Base-by-base conservation (phyloP, 257 asterid species). In the Datura wrightii region DNA sequence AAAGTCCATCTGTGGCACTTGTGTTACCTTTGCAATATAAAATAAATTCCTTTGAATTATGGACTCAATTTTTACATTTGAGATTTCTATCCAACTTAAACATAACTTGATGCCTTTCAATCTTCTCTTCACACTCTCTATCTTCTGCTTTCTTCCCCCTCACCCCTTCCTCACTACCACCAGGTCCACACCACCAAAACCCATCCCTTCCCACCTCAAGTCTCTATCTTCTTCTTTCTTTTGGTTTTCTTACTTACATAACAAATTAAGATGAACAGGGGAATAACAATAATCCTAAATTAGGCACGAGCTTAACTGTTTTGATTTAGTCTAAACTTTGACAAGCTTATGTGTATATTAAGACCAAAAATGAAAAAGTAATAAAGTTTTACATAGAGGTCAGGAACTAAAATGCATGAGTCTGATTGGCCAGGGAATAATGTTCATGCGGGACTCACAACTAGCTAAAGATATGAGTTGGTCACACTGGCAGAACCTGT, bases 31-130 rank as follows among this genome's bases (percentile, higher is more conserved):
- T 3, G 62, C 62, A 76, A 50, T 50, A 76, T 50, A 31, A 52
- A 78, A 31, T 34, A 0, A 52, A 52, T 63, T 78, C 82, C 15
- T 31, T 78, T 52, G 41, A 52, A 55, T 19, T 52, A 52, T 52
- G 63, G 46, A 78, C 48, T 52, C 31, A 76, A 78, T 78, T 52
- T 48, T 15, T 48, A 53, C 63, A 52, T 78, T 78, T 52, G 48
- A 78, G 82, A 50, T 78, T 78, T 52, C 63, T 56, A 78, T 52
- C 59, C 65, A 78, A 78, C 63, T 52, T 78, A 36, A 74, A 78
- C 63, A 78, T 34, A 52, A 31, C 31, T 31, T 78, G 48, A 78
- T 7, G 34, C 11, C 15, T 78, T 52, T 2, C 41, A 63, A 78
- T 78, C 24, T 48, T 24, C 42, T 50, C 41, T 48, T 16, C 80